Evolutionary conservation across 1,139 yeast species (phyloP), one percentile per base, ranked within the genome.

Genomic region (Scheffersomyces parashehatae): DNA sequence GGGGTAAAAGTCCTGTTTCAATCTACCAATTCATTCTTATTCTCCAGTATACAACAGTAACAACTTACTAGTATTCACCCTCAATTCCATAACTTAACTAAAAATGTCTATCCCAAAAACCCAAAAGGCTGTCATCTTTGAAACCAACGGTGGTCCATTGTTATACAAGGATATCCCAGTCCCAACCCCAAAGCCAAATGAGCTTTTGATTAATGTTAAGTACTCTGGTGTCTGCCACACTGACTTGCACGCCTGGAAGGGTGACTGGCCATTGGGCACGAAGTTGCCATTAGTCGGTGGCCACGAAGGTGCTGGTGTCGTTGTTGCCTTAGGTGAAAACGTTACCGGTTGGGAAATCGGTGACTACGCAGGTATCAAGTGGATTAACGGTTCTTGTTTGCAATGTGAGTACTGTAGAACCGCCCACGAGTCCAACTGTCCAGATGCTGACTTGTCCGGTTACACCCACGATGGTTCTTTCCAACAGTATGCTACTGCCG

Each of bases 261-360:
- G 89, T 62, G 89, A 84, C 62, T 83, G 89, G 89, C 89, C 89
- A 47, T 68, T 82, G 55, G 75, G 61, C 42, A 75, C 81, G 50
- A 84, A 84, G 64, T 73, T 83, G 52, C 89, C 90, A 31, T 71
- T 85, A 51, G 88, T 85, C 37, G 90, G 90, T 57, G 91, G 91
- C 58, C 91, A 85, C 63, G 91, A 85, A 70, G 93, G 93, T 71
- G 89, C 89, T 34, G 91, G 91, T 67, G 78, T 79, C 31, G 90
- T 85, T 53, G 90, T 85, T 42, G 89, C 78, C 36, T 70, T 79
- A 64, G 91, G 91, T 55, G 73, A 73, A 36, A 78, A 80, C 56
- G 91, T 84, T 44, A 73, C 64, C 37, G 83, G 83, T 54, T 85
- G 85, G 73, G 72, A 83, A 60, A 67, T 83, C 48, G 90, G 90